These are phyloP conservation scores for Raphanus sativus DNA, from an alignment of 345 rosid species.

Conservation along the genomic window DNA sequence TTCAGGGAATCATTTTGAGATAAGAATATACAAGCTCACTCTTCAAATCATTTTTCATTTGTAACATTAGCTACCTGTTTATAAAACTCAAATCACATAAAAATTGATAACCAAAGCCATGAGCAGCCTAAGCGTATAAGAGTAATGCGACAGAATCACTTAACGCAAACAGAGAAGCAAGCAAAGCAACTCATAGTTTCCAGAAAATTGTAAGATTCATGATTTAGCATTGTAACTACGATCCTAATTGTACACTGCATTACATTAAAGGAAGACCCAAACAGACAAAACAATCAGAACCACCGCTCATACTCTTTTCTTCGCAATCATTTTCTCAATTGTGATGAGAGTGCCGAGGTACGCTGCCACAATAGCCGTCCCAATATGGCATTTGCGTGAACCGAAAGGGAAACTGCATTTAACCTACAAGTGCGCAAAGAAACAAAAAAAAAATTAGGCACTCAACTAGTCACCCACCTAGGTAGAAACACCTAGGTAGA, in stretches of 20 bases:
- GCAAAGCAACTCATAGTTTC: neutral
- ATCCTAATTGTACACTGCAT: neutral
- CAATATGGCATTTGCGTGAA: conserved; percentile 69
- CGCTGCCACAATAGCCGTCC: conserved; percentile 74
- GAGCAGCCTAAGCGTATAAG: no score
- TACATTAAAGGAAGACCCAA: neutral
- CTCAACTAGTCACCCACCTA: no score
- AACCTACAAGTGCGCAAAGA: conserved; percentile 58
- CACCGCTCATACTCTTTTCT: no score
- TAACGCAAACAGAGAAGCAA: neutral
- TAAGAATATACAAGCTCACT: conserved; percentile 1
- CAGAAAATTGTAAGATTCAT: neutral
- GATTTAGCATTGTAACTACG: neutral
- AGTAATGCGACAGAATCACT: no score
- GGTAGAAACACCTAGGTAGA: no score
- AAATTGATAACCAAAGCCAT: no score
- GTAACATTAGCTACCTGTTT: no score
- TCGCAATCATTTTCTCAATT: conserved; percentile 24
- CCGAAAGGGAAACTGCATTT: conserved; percentile 72
- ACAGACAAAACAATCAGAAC: neutral
- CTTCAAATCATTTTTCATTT: neutral
- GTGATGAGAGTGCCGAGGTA: conserved; percentile 54
- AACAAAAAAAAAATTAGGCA: no score
- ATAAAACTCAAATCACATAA: no score
- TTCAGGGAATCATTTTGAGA: neutral